Base-by-base conservation (phyloP, 495 filamentous ascomycete genomes). In the Hyaloscypha bicolor region DNA sequence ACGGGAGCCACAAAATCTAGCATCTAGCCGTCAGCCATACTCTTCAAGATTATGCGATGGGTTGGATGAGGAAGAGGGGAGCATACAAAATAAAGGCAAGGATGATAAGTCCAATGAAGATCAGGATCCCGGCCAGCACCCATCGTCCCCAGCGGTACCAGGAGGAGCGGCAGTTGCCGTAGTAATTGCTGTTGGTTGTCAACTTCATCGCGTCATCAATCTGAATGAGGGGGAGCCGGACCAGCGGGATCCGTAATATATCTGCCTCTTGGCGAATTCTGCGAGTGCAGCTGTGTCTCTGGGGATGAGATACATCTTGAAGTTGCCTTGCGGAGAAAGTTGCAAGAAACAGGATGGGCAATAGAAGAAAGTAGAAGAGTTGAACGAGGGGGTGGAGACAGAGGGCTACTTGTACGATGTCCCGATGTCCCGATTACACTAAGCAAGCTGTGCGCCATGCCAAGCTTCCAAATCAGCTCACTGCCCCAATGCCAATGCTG, bases 71-170 rank as follows among this genome's bases (percentile, higher is more conserved):
- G 12, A 52, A 37, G 42, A 37, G 33, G 19, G 51, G 9, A 33
- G 52, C 67, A 9, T 64, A 69, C 67, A 65, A 39, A 25, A 62
- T 9, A 11, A 62, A 3, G 14, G 56, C 32, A 16, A 69, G 16
- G 19, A 62, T 14, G 19, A 62, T 3, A 9, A 65, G 16, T 12
- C 21, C 67, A 30, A 69, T 32, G 8, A 65, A 33, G 37, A 69
- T 35, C 39, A 69, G 35, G 6, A 69, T 42, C 6, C 67, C 67
- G 9, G 58, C 58, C 1, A 69, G 58, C 8, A 69, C 32, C 67
- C 67, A 69, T 3, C 67, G 67, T 21, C 67, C 67, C 56, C 55
- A 69, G 12, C 52, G 19, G 16, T 25, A 62, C 67, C 67, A 69
- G 16, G 62, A 22, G 4, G 55, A 53, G 35, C 58, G 31, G 35